Conservation (phyloP, 225 moss, liverwort and hornwort genomes). For the Sphagnum tenellum region DNA sequence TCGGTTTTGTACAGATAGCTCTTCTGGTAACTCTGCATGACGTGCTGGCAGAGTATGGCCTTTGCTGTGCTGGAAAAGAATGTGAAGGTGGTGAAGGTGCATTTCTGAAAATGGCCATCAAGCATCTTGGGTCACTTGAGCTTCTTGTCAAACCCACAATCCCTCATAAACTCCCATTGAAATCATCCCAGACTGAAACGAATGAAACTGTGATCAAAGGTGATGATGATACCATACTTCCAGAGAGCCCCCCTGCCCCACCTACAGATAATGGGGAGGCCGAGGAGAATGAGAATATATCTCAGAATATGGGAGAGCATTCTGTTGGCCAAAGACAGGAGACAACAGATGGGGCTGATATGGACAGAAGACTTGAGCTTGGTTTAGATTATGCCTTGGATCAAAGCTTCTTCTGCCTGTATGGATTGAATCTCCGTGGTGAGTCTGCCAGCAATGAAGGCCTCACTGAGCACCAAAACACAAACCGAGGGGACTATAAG, state of each 20-base stretch:
- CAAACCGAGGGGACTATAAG: conserved; percentile 90
- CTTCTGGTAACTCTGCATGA: conserved; percentile 83
- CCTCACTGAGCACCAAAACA: conserved; percentile 85
- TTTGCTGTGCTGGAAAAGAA: conserved; percentile 84
- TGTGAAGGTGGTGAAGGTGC: conserved; percentile 93
- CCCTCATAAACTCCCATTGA: conserved; percentile 29
- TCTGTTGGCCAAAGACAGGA: conserved; percentile 30
- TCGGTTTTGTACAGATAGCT: conserved; percentile 32
- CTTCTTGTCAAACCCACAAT: conserved; percentile 46
- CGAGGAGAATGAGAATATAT: conserved; percentile 19
- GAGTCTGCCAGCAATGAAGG: conserved; percentile 74
- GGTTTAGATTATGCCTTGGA: conserved; percentile 86
- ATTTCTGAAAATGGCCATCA: conserved; percentile 86
- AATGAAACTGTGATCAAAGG: conserved; percentile 37
- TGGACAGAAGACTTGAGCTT: conserved; percentile 63
- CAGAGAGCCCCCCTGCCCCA: conserved; percentile 36
- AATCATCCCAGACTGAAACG: conserved; percentile 21
- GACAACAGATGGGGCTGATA: conserved; percentile 28
- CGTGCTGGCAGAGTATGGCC: conserved; percentile 72
- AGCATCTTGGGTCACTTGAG: conserved; percentile 83
- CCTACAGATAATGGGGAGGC: conserved; percentile 11
- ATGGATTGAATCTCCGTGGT: conserved; percentile 86
- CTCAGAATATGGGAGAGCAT: conserved; percentile 9
- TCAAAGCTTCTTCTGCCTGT: conserved; percentile 94
- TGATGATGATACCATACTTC: conserved; percentile 55